A percentile compares a stretch with the other conserved stretches of the same genome.
Evolutionary conservation across 305 asterid species (phyloP).

Genomic region (Ajuga reptans): DNA sequence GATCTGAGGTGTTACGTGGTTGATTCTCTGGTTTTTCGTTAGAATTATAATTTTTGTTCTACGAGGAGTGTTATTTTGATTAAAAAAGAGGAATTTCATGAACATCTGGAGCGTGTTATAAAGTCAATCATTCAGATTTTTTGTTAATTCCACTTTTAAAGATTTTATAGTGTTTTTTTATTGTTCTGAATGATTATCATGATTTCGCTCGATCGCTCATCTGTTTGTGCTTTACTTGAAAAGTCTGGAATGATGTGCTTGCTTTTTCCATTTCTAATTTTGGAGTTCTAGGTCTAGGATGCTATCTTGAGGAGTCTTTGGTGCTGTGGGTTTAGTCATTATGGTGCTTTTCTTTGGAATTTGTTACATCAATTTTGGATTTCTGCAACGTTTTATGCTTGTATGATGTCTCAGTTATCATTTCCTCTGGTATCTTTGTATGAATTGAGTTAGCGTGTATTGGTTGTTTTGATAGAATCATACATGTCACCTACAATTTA

Average conservation of each 20-base stretch:
- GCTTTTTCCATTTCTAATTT: neutral
- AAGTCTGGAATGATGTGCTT: neutral
- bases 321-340: neutral
- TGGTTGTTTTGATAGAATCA: neutral
- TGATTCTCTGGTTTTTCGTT: neutral
- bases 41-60: neutral
- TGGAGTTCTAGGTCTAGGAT: neutral
- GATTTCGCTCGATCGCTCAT: neutral
- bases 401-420: neutral
- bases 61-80: neutral
- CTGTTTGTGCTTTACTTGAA: neutral
- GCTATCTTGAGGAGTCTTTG: neutral
- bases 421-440: neutral
- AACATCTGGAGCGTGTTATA: neutral
- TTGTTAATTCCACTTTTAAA: neutral
- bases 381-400: neutral
- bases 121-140: constrained; percentile 23
- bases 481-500: neutral
- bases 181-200: neutral
- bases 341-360: neutral
- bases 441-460: neutral
- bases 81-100: neutral
- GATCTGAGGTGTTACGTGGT: constrained; percentile 13
- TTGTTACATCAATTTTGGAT: neutral
- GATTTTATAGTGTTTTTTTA: neutral